Evolutionary conservation across 305 asterid species (phyloP), one percentile per base, ranked within the genome.

Genomic region (Fraxinus greggii): DNA sequence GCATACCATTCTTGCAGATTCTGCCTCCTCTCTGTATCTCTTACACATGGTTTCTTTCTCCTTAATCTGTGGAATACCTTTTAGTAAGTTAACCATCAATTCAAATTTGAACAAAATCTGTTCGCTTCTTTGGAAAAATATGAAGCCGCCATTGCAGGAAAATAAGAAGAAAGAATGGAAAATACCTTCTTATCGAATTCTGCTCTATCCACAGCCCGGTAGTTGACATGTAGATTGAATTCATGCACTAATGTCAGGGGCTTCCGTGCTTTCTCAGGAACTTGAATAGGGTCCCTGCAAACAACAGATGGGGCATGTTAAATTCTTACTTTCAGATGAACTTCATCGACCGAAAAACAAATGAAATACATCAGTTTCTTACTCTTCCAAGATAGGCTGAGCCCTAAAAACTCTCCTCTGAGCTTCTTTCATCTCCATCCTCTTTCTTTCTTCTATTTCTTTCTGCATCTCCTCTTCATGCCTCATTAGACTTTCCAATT

Each of bases 231-330:
- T 26, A 96, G 92, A 85, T 94, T 88, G 86, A 94, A 96, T 86
- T 88, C 95, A 78, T 94, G 93, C 79, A 94, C 93, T 76, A 93
- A 94, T 4, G 99, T 96, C 33, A 96, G 89, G 1, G 98, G 98
- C 83, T 33, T 89, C 12, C 98, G 87, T 75, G 80, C 86, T 85
- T 85, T 93, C 84, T 88, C 98, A 21, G 97, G 95, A 69, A 94
- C 85, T 78, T 98, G 98, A 85, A 92, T 93, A n/a, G 98, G 98
- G 80, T 94, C 98, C 93, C 99, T 95, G 90, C 36, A 75, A 65
- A 28, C 4, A 51, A 5, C 48, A 75, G 19, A 8, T 0, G 35
- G 17, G 28, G 23, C 33, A 9, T 24, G 32, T 31, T 69, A 26
- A 26, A 15, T 69, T 69, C 75, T 21, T 15, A 69, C 24, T 13